Evolutionary conservation across 768 basidiomycete species (phyloP), one percentile per base, ranked within the genome.

Genomic region (Podaxis sp.): DNA sequence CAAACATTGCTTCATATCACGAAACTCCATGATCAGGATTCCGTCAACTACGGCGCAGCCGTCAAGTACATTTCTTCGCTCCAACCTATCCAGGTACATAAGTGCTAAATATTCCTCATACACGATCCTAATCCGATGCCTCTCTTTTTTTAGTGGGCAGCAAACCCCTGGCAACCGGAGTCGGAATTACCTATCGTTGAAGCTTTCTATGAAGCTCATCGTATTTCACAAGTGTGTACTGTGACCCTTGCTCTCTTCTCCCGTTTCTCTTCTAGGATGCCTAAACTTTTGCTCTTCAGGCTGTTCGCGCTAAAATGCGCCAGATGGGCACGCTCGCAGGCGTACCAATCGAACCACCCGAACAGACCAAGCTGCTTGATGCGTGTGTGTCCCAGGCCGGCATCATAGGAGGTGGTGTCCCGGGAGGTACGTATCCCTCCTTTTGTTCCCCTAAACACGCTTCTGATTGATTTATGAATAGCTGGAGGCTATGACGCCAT

Each of bases 401-500:
- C 29, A 89, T 98, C 17, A 82, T 98, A 41, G 94, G 93, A 22
- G 96, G 95, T 25, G 96, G 96, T 19, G 97, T 98, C 4, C 97
- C 97, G 5, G 97, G 97, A 46, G 96, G 96, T 95, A 69, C 67
- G 90, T 73, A 3, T 8, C n/a, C 19, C 13, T 46, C 37, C 41
- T 33, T 47, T 65, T 49, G 22, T 29, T 49, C 47, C n/a, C 27
- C 33, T 50, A n/a, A 29, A 41, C 25, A 9, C 19, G 53, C 57
- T 37, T 58, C 17, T 53, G 5, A 40, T 46, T 11, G 29, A 25
- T 29, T 37, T 56, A 43, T 57, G 27, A 49, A 58, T 66, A 98
- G 97, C 97, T 57, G 97, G 97, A 9, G 97, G 97, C 1, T 98
- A 92, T 73, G 97, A 99, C 71, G 97, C 97, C 6, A 85, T 98